Percentiles rank a stretch among this genome's conserved stretches.
Evolutionary conservation across 2,329 filamentous ascomycete species (phyloP).

Genomic region (Aureobasidium mangrovei): DNA sequence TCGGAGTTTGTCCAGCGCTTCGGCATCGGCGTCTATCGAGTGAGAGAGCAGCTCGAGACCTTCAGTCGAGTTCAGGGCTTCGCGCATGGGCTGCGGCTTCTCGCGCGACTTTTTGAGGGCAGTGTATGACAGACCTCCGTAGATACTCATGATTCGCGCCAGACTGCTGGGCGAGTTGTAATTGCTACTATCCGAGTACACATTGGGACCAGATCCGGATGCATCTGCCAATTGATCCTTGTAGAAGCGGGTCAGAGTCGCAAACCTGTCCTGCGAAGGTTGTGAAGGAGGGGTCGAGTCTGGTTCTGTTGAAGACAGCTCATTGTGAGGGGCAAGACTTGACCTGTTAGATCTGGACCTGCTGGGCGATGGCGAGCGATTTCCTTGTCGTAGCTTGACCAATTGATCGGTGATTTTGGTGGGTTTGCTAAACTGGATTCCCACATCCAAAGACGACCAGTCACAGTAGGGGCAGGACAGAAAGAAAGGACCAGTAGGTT

Average conservation of each 20-base stretch:
- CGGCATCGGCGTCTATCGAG: slow-evolving; percentile 38
- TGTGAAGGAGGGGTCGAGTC: slow-evolving; percentile 17
- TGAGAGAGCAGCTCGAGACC: slow-evolving; percentile 52
- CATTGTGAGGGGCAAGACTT: slow-evolving; percentile 1
- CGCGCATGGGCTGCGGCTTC: slow-evolving; percentile 67
- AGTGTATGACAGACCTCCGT: slow-evolving; percentile 56
- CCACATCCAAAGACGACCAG: slow-evolving; percentile 85
- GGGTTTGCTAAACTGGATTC: slow-evolving; percentile 75
- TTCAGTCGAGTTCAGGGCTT: slow-evolving; percentile 62
- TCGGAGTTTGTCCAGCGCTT: slow-evolving; percentile 45
- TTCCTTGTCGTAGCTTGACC: slow-evolving; percentile 22
- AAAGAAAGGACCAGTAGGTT: slow-evolving; percentile 29
- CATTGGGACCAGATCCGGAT: slow-evolving; percentile 41
- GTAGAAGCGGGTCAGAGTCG: slow-evolving; percentile 71
- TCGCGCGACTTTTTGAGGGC: slow-evolving; percentile 57
- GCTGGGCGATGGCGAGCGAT: slow-evolving; percentile 7
- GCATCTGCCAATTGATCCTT: slow-evolving; percentile 64
- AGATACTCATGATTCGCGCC: slow-evolving; percentile 84
- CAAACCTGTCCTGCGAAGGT: slow-evolving; percentile 59
- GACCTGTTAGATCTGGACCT: background rate
- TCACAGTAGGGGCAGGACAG: slow-evolving; percentile 84
- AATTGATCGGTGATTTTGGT: slow-evolving; percentile 74
- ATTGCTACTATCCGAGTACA: slow-evolving; percentile 47
- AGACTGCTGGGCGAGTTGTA: slow-evolving; percentile 72
- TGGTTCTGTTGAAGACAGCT: slow-evolving; percentile 5